These are phyloP conservation scores for Globisporangium ultimum DNA, from an alignment of 352 stramenopile genomes.

Conservation along the genomic window DNA sequence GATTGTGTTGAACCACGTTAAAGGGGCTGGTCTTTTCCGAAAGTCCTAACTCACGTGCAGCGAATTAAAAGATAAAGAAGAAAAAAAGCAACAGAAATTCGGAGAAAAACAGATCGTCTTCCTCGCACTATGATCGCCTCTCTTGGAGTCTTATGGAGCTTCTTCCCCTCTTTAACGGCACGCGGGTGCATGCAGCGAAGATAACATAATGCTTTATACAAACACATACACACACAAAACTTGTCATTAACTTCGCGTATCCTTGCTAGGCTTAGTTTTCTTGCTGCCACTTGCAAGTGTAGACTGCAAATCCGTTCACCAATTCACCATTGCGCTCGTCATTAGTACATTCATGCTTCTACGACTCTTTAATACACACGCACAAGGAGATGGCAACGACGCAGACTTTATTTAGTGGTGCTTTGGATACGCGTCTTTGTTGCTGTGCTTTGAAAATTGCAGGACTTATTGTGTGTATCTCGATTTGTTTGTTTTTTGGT, in stretches of 20 bases:
- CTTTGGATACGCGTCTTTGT: too few relatives aligned
- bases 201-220: slow-evolving; percentile 13
- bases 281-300: background rate
- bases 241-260: background rate
- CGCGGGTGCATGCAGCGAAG: too few relatives aligned
- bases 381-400: too few relatives aligned
- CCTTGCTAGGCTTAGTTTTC: background rate
- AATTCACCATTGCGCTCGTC: background rate
- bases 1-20: background rate
- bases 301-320: too few relatives aligned
- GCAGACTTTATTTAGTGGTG: too few relatives aligned
- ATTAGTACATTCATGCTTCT: too few relatives aligned
- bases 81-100: background rate
- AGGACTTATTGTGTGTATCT: too few relatives aligned
- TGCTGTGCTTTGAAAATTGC: too few relatives aligned
- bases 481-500: too few relatives aligned
- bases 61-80: background rate
- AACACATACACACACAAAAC: background rate
- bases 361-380: too few relatives aligned
- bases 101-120: slow-evolving; percentile 2
- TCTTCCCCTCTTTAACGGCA: background rate
- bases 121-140: background rate
- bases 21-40: too few relatives aligned
- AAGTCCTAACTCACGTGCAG: background rate
- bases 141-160: background rate